Evolutionary conservation across 257 asterid species (phyloP), one percentile per base, ranked within the genome.

Genomic region (Voacanga thouarsii): DNA sequence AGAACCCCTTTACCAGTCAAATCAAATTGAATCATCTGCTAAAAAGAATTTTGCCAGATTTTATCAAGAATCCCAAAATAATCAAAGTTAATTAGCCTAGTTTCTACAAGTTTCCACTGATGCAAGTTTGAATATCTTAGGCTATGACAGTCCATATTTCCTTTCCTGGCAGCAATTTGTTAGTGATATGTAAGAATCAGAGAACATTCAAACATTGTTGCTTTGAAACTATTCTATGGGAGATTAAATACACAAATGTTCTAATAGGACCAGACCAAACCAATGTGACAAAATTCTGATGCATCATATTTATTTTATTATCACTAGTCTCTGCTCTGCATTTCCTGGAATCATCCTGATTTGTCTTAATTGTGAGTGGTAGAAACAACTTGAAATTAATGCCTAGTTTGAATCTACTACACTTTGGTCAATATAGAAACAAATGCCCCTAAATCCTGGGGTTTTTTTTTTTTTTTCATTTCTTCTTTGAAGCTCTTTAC

Each of bases 331-430:
- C 70, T 64, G 11, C 74, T 63, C 69, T 51, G 61, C 43, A 71
- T 71, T 79, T 79, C 82, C 78, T 24, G 78, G 82, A 79, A 73
- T 18, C 49, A 16, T n/a, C 51, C 73, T 7, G 14, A 4, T 30
- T 63, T 45, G 21, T 59, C 28, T 41, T 59, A 44, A 11, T 45
- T 23, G 14, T 10, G 21, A 21, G 11, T 30, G 12, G 55, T 45
- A 43, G 45, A 44, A 18, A 44, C 33, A 16, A 50, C 39, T 56
- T 44, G 19, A 79, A 69, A 3, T 50, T 39, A 55, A 7, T 43
- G 3, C 69, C 56, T 39, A 41, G 66, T 45, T 78, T 78, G 77
- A 78, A 60, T 12, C 18, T 8, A 30, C 21, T 67, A 33, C 45
- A 44, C 66, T 56, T 47, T 45, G 59, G 77, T 18, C 72, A 72